Base-by-base conservation (phyloP, 345 rosid genomes). In the Brassica juncea region DNA sequence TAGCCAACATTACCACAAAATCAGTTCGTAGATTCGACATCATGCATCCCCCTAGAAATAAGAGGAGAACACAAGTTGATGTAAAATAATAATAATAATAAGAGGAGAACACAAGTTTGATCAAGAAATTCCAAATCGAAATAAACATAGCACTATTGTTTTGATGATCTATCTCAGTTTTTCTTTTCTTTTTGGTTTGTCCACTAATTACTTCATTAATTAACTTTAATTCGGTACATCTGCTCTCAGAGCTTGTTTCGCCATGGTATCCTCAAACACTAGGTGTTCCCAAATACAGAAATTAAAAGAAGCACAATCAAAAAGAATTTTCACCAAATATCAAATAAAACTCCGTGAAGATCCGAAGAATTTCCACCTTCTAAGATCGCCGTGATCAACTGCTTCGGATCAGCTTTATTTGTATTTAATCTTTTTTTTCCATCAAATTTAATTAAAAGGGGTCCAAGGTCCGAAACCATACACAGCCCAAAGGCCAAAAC, bases 1-100 rank as follows among this genome's bases (percentile, higher is more conserved):
- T 66, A 25, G 72, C 72, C 8, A 68, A 47, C 59, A 32, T 68
- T 68, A 25, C 59, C 58, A 27, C 12, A 68, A 47, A 27, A 25
- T 25, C 32, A 23, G 57, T 44, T 54, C 12, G 57, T 67, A 42
- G 49, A 11, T 23, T 6, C 42, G 71, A 5, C 49, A 42, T 8
- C 15, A 23, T 23, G 28, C 34, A 23, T 23, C 25, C 25, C 25
- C 25, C 25, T 27, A 12, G 8, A 60, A 60, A 12, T 2, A 27
- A 52, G 8, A 11, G 3, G 16, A 61, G 35, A 61, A 61, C 35
- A 35, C 19, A 23, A 67, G 19, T 67, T 23, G 25, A 23, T 23
- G 25, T 23, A 23, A 23, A 23, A 23, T 23, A 23, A 23, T 23
- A 23, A 23, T 23, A 23, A 23, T 23, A 60, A 12, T 2, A 27